Base-by-base conservation (phyloP, 2,329 filamentous ascomycete genomes). In the Monilinia laxa region DNA sequence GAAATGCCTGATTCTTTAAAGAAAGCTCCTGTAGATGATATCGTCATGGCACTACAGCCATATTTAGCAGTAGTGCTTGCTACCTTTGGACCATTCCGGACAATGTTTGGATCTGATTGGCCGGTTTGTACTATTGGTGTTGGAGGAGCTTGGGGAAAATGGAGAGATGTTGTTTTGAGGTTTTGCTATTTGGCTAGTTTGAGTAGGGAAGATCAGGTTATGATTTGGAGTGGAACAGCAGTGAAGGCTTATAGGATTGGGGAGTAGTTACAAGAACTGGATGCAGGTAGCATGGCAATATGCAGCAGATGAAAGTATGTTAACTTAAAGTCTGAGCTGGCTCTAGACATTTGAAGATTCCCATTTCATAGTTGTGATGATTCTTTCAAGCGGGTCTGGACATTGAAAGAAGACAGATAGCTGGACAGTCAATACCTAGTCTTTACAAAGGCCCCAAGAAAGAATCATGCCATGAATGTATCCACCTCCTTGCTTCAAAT, bases 51-150 rank as follows among this genome's bases (percentile, higher is more conserved):
- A 52, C 81, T 91, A 25, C 81, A 84, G 67, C 88, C 89, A 31
- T 96, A 91, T 89, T 84, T 92, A 2, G 85, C 87, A 68, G 85
- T 89, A 63, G 80, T 93, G 0, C 85, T 96, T 63, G 84, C 87
- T 38, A 84, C 84, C 1, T 97, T 97, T 74, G 88, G 90, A 1
- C 80, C 90, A 0, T 76, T 81, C 28, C 84, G 92, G 70, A 84
- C 95, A 75, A 93, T 98, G 89, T 97, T 95, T 78, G 93, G 90
- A 31, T 93, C 90, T 70, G 93, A 97, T 78, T 98, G 94, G 94
- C 93, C 94, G 2, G 89, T 97, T 0, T 96, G 92, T 79, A 93
- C 92, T 69, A 80, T 92, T 45, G 85, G 85, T 0, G 79, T 81
- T 54, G 72, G 76, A 38, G 75, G 75, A 28, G 87, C 90, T 42